Base-by-base conservation (phyloP, 768 basidiomycete genomes). In the Sutorius australiensis region DNA sequence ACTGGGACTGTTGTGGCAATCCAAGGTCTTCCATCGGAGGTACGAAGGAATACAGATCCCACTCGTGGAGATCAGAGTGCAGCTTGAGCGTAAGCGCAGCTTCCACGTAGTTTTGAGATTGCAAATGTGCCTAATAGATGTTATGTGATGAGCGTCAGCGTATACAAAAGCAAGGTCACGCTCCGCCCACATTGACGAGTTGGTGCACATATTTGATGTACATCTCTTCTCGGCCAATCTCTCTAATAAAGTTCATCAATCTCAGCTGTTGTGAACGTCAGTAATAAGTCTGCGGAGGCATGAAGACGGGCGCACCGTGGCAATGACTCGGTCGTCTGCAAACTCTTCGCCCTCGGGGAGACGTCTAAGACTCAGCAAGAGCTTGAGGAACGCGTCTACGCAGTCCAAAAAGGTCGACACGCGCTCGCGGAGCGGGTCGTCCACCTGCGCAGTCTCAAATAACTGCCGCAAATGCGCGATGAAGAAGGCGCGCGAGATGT, bases 161-260 rank as follows among this genome's bases (percentile, higher is more conserved):
- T 10, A 48, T 11, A n/a, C 17, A 9, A 34, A 40, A 47, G 14
- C 0, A 42, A 38, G 32, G 17, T 19, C 32, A 28, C 2, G 46
- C 51, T 41, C 17, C 24, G 61, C 85, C 60, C 64, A 94, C 90
- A 61, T 92, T 89, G 46, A 95, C 92, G 24, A 97, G 84, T 65
- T 95, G 92, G 65, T 97, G 92, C 21, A 95, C 89, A 67, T 95
- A 95, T 79, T 94, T 92, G 70, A 95, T 89, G 63, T 94, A 95
- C 54, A 97, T 93, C 65, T 95, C 93, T 63, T 92, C 87, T 12
- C 94, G 79, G 16, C 93, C 93, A 51, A 95, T 94, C 16, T 89
- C 81, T 16, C 92, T 81, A 59, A 95, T 92, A 69, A 95, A 97
- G 67, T 93, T 92, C 87, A 97, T 93, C 55, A 97, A 74, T 32